Evolutionary conservation across 257 asterid genomes (phyloP).

Genomic region (Scutellaria galericulata): DNA sequence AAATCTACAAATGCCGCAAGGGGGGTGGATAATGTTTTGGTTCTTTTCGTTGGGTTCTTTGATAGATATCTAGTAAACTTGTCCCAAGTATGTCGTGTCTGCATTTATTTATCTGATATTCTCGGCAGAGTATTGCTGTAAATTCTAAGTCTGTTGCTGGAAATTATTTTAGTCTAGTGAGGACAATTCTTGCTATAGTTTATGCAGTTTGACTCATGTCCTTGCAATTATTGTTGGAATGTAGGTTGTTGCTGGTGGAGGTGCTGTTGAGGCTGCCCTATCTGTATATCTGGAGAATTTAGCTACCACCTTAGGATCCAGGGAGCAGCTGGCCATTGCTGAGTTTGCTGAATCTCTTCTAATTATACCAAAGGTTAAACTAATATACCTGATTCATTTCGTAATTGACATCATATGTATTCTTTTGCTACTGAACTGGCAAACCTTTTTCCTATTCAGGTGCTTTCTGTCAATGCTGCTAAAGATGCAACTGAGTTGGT

Average conservation of each 20-base stretch:
- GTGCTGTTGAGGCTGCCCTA: conserved; percentile 96
- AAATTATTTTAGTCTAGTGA: neutral
- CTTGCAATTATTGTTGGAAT: conserved; percentile 27
- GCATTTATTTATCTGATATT: neutral
- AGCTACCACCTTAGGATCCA: conserved; percentile 94
- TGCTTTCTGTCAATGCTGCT: conserved; percentile 98
- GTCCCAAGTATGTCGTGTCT: neutral
- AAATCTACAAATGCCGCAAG: neutral
- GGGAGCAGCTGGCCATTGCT: conserved; percentile 98
- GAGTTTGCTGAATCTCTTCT: conserved; percentile 92
- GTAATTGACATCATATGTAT: neutral
- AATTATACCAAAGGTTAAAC: conserved; percentile 83
- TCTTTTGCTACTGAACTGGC: conserved; percentile 4
- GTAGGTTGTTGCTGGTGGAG: conserved; percentile 98
- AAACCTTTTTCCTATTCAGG: conserved; percentile 52
- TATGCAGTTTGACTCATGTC: conserved; percentile 28
- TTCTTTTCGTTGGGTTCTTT: conserved; percentile 1
- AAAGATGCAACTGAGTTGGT: conserved; percentile 97
- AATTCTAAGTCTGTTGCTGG: neutral
- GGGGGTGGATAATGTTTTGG: neutral
- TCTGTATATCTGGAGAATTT: conserved; percentile 88
- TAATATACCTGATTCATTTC: conserved; percentile 15
- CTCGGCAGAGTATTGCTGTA: neutral
- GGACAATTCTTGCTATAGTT: neutral
- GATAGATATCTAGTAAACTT: too few species aligned